A percentile compares a stretch with the other conserved stretches of the same genome.
These are phyloP conservation scores for Margaritispora aquatica DNA, from an alignment of 495 filamentous ascomycete genomes.

Conservation along the genomic window DNA sequence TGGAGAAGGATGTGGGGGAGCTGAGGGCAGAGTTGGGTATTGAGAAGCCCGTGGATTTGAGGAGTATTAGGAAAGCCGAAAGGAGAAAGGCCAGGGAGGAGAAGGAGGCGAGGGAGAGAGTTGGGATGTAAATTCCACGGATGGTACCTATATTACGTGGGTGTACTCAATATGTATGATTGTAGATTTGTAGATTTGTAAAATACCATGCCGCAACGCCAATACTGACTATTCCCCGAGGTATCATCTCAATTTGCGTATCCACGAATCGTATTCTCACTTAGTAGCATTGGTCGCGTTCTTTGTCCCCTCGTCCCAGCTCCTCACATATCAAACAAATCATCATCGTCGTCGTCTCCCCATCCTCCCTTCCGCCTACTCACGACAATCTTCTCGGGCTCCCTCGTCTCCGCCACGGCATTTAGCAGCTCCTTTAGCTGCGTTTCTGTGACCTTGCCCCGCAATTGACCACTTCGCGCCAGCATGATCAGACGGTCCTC, in stretches of 20 bases:
- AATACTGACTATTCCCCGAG: too few relatives aligned
- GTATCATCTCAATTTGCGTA: too few relatives aligned
- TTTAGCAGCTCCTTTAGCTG: conserved; percentile 88
- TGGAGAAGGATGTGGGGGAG: conserved; percentile 77
- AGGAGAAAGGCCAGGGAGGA: conserved; percentile 61
- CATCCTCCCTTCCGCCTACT: conserved; percentile 75
- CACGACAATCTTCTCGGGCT: conserved; percentile 72
- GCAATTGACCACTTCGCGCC: conserved; percentile 78
- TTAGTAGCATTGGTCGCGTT: too few relatives aligned
- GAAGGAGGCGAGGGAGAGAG: conserved; percentile 50
- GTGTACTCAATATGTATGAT: too few relatives aligned
- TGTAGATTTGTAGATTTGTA: too few relatives aligned
- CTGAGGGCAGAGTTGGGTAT: conserved; percentile 69
- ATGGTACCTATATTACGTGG: too few relatives aligned
- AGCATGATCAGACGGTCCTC: conserved; percentile 92
- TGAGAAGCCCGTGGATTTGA: conserved; percentile 84
- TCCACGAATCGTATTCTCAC: too few relatives aligned
- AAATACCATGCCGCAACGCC: too few relatives aligned
- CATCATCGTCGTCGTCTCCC: conserved; percentile 74
- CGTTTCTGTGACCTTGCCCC: conserved; percentile 81
- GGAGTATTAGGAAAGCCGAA: conserved; percentile 66
- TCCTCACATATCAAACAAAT: conserved; percentile 19
- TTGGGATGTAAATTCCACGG: too few relatives aligned
- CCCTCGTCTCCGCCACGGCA: conserved; percentile 68
- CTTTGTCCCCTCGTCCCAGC: background rate